These are phyloP conservation scores for Botryotinia globosa DNA, from an alignment of 2,329 filamentous ascomycete species.

Conservation along the genomic window DNA sequence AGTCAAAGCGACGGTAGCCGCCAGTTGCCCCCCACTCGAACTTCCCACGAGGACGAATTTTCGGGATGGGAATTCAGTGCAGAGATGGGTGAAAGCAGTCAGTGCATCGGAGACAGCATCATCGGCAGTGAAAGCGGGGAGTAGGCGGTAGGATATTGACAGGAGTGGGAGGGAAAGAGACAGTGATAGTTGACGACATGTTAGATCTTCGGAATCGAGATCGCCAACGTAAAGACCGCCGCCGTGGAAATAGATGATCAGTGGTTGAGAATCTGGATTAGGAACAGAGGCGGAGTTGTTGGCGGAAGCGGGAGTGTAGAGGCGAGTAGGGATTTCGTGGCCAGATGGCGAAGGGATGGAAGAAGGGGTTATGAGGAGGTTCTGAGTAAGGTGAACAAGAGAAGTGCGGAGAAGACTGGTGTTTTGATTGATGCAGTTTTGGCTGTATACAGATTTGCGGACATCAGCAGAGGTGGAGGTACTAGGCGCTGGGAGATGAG, in stretches of 20 bases:
- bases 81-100: conserved; percentile 39
- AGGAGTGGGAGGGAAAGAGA: conserved; percentile 40
- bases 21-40: conserved; percentile 50
- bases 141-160: conserved; percentile 48
- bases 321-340: conserved; percentile 7
- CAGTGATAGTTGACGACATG: conserved; percentile 42
- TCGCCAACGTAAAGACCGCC: conserved; percentile 49
- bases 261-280: neutral
- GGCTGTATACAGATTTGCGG: conserved; percentile 40
- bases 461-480: neutral
- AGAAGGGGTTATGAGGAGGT: conserved; percentile 31
- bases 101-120: conserved; percentile 46
- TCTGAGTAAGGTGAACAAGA: conserved; percentile 41
- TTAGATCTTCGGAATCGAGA: conserved; percentile 49
- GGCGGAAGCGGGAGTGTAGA: conserved; percentile 4
- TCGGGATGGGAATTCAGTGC: neutral
- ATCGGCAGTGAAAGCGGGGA: conserved; percentile 42
- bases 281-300: no score
- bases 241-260: conserved; percentile 49
- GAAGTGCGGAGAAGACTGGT: conserved; percentile 40
- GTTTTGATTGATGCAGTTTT: conserved; percentile 43
- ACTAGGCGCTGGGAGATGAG: neutral
- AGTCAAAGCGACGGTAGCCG: conserved; percentile 44
- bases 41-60: conserved; percentile 43
- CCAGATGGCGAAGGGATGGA: neutral